Evolutionary conservation across 306 rosid species (phyloP).

Genomic region (Citrullus colocynthis): DNA sequence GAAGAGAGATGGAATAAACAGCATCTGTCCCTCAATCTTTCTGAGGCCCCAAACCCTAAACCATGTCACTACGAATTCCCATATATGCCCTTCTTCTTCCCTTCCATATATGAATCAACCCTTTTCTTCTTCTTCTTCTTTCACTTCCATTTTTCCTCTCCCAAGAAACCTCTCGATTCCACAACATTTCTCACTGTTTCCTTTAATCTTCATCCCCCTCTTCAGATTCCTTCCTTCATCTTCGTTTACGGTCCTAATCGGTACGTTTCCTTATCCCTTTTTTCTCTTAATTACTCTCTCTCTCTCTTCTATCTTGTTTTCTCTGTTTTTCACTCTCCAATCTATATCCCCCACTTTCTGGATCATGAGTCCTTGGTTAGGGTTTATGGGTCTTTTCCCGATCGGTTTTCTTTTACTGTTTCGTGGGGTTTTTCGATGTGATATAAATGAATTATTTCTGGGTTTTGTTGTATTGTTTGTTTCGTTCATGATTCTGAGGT

Average conservation of each 20-base stretch:
- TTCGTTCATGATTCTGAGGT: slow-evolving; percentile 22
- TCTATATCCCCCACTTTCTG: background rate
- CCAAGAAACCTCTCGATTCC: background rate
- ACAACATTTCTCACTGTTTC: background rate
- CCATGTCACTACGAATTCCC: background rate
- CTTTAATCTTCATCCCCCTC: background rate
- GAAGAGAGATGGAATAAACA: background rate
- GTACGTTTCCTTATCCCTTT: slow-evolving; percentile 12
- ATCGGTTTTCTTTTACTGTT: slow-evolving; percentile 17
- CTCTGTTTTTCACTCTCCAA: background rate
- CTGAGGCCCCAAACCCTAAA: background rate
- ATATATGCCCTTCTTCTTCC: background rate
- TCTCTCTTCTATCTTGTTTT: background rate
- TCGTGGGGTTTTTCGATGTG: background rate
- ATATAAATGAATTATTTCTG: slow-evolving; percentile 9
- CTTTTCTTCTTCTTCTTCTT: background rate
- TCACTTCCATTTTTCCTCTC: background rate
- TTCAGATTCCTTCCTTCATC: slow-evolving; percentile 11
- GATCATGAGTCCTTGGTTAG: slow-evolving; percentile 18
- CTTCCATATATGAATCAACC: background rate
- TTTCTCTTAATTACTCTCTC: background rate
- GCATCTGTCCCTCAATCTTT: slow-evolving; percentile 1
- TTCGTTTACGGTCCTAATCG: slow-evolving; percentile 9
- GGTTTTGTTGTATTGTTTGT: slow-evolving; percentile 15
- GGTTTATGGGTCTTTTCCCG: slow-evolving; percentile 22